These are phyloP conservation scores for Pyrus hybrid DNA, from an alignment of 331 rosid genomes.

Conservation along the genomic window DNA sequence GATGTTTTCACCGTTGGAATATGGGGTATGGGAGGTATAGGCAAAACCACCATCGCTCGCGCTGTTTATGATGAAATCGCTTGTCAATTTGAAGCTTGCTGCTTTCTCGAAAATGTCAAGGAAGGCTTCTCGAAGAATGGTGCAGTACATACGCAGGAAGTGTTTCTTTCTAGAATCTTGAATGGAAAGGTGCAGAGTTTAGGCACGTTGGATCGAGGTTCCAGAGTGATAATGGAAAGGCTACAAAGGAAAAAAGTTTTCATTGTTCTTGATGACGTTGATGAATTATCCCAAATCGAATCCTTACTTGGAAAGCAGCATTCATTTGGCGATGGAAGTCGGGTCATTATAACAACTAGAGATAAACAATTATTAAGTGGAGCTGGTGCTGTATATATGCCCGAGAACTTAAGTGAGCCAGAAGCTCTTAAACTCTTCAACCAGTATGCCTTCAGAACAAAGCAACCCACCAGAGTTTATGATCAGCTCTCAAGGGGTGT, in stretches of 20 bases:
- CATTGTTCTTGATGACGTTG: slow-evolving; percentile 5
- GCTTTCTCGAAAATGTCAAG: background rate
- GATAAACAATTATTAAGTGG: background rate
- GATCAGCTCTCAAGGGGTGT: background rate
- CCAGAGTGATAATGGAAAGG: too few species aligned
- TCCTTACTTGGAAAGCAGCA: too few species aligned
- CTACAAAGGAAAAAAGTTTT: background rate
- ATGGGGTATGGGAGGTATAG: slow-evolving; percentile 3
- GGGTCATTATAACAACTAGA: background rate
- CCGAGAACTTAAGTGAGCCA: background rate
- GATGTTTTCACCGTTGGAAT: background rate
- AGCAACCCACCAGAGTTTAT: background rate
- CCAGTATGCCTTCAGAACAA: background rate
- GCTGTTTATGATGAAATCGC: background rate
- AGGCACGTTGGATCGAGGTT: background rate
- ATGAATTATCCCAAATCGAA: background rate
- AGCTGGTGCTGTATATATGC: background rate
- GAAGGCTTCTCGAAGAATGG: background rate
- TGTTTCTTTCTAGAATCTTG: background rate
- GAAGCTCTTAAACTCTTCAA: background rate
- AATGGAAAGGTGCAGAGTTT: background rate
- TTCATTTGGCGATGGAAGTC: too few species aligned
- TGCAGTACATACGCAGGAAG: background rate
- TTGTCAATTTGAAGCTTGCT: too few species aligned
- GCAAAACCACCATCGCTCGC: slow-evolving; percentile 3